Conservation (phyloP, 345 rosid genomes). For the Eucalyptus albens region DNA sequence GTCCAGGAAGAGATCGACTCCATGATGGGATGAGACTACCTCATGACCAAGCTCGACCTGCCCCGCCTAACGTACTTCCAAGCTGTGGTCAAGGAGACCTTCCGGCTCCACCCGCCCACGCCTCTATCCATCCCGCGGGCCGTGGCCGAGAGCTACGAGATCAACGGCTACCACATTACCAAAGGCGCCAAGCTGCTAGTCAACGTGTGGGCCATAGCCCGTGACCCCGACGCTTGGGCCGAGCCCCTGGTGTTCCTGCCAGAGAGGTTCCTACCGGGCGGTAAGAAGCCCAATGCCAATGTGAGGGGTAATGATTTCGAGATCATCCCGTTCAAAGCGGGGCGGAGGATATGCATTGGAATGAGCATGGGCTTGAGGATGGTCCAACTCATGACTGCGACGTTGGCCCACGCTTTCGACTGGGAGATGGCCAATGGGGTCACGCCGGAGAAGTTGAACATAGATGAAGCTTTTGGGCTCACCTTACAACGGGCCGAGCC, state of each 20-base stretch:
- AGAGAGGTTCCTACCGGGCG: conserved; percentile 62
- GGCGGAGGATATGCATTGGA: conserved; percentile 78
- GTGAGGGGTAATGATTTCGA: conserved; percentile 61
- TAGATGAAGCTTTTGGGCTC: conserved; percentile 69
- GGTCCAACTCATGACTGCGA: conserved; percentile 50
- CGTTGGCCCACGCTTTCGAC: conserved; percentile 53
- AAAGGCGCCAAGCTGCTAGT: conserved; percentile 50
- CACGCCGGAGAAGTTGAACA: conserved; percentile 39
- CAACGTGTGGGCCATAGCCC: conserved; percentile 82
- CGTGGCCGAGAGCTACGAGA: conserved; percentile 48
- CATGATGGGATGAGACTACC: too few species aligned
- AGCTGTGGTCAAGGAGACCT: conserved; percentile 73
- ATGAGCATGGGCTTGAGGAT: conserved; percentile 58
- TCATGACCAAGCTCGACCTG: background rate
- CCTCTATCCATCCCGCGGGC: conserved; percentile 65
- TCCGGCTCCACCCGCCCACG: conserved; percentile 73
- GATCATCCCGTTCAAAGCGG: conserved; percentile 74
- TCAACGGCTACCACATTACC: conserved; percentile 62
- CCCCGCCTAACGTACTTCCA: conserved; percentile 50
- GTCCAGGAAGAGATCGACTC: too few species aligned
- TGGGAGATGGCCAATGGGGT: conserved; percentile 53
- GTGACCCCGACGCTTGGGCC: conserved; percentile 60
- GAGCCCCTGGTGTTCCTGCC: conserved; percentile 54
- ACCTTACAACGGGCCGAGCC: conserved; percentile 62
- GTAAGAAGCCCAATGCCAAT: conserved; percentile 41